Evolutionary conservation across 2,329 filamentous ascomycete genomes (phyloP), one percentile per base, ranked within the genome.

Genomic region (Fusarium devonianum): DNA sequence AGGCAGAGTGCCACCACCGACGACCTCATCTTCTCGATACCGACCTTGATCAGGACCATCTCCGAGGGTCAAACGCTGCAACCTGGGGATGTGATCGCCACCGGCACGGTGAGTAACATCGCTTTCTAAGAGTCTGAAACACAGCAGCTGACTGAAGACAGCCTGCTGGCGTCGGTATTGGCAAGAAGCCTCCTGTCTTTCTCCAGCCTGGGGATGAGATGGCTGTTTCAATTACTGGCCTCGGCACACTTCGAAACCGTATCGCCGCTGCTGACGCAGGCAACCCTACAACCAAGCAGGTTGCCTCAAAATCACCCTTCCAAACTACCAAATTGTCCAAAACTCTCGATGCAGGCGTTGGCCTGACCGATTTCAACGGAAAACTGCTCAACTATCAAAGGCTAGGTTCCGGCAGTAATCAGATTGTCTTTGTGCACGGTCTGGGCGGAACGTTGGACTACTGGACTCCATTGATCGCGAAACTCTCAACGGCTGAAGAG

Each of bases 381-480:
- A 81, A 78, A 55, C 56, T 61, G 0, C 60, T 79, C 1, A 69
- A 74, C 56, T 74, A 76, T 58, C 68, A 70, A 38, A 59, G 52
- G 21, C 23, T 64, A 21, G 71, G 69, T 9, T 61, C 53, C 11
- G 64, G 55, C 10, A 29, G 37, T 2, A 42, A 64, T 3, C 32
- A 62, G 0, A 64, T 80, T 6, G 65, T 83, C 17, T 83, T 83
- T 53, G 66, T 84, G n/a, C 81, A 84, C 52, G 81, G 81, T 5
- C 70, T 84, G 1, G 80, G 80, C 4, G 76, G 74, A 3, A 77
- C 71, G 1, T 68, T 69, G 3, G 71, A 74, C 4, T 76, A 69
- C 57, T 83, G 72, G 62, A 66, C 62, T 0, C 78, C 81, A 0
- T 60, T 83, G 6, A 68, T 80, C 18, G 52, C 68, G 1, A 54